These are phyloP conservation scores for Copromyces sp. DNA, from an alignment of 495 filamentous ascomycete species.

Conservation along the genomic window DNA sequence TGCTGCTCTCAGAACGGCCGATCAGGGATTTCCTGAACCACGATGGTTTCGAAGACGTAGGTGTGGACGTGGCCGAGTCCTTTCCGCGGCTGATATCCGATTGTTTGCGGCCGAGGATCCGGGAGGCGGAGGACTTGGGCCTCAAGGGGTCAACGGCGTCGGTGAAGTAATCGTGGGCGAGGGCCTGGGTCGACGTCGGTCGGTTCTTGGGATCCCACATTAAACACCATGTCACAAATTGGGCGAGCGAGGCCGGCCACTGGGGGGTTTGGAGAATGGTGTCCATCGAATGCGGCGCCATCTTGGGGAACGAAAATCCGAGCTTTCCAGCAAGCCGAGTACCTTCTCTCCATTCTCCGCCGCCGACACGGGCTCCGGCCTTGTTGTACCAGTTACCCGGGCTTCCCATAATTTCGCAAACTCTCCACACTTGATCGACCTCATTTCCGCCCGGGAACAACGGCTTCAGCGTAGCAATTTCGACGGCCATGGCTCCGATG, in stretches of 20 bases:
- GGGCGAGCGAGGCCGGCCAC: conserved; percentile 78
- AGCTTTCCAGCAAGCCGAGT: conserved; percentile 86
- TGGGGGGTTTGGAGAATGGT: conserved; percentile 81
- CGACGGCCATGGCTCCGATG: conserved; percentile 98
- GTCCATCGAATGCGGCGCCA: conserved; percentile 97
- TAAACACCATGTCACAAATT: conserved; percentile 97
- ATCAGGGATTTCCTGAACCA: conserved; percentile 96
- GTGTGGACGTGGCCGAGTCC: conserved; percentile 53
- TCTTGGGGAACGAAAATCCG: conserved; percentile 98
- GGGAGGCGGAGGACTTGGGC: conserved; percentile 81
- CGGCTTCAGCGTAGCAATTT: conserved; percentile 94
- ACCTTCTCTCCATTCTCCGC: conserved; percentile 96
- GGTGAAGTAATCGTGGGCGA: conserved; percentile 91
- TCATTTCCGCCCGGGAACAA: conserved; percentile 97
- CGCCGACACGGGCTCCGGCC: conserved; percentile 73
- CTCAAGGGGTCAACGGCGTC: conserved; percentile 89
- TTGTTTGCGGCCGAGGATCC: conserved; percentile 76
- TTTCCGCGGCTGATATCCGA: conserved; percentile 61
- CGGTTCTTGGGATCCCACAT: conserved; percentile 98
- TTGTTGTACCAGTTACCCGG: conserved; percentile 97
- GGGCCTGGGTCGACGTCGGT: conserved; percentile 87
- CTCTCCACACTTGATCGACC: conserved; percentile 97
- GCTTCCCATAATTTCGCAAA: conserved; percentile 99
- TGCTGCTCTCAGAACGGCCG: conserved; percentile 39
- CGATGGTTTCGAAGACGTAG: conserved; percentile 71